Conservation (phyloP, 148 eudicot genomes). For the Rhododendron ferrugineum region DNA sequence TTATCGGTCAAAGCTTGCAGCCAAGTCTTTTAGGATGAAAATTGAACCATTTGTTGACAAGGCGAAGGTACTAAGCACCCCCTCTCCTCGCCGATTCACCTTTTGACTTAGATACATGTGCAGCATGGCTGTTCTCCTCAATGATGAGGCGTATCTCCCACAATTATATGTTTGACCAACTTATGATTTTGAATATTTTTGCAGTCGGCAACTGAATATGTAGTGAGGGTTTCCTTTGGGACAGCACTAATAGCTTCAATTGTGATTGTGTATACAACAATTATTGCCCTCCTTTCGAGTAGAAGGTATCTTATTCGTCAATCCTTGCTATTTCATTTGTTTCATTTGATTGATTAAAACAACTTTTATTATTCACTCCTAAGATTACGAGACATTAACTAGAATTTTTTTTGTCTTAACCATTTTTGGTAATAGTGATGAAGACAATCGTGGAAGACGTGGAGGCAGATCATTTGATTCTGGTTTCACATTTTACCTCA, state of each 20-base stretch:
- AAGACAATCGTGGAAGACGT: slow-evolving; percentile 74
- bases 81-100: neutral
- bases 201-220: slow-evolving; percentile 82
- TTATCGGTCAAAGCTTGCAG: slow-evolving; percentile 77
- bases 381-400: neutral
- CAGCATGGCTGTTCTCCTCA: neutral
- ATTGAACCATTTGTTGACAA: slow-evolving; percentile 79
- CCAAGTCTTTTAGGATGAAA: slow-evolving; percentile 81
- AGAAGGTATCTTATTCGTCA: slow-evolving; percentile 50
- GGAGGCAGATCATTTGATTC: slow-evolving; percentile 58
- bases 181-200: slow-evolving; percentile 10
- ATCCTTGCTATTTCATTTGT: slow-evolving; percentile 4
- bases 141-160: neutral
- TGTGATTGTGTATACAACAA: slow-evolving; percentile 81
- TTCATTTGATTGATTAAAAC: neutral
- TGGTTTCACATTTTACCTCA: slow-evolving; percentile 51
- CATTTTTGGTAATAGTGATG: slow-evolving; percentile 40
- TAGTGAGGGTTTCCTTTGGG: slow-evolving; percentile 91
- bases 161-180: neutral
- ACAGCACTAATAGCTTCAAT: slow-evolving; percentile 91
- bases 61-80: slow-evolving; percentile 58
- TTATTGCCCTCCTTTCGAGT: slow-evolving; percentile 65
- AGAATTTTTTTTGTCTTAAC: neutral
- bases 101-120: neutral
- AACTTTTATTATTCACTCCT: neutral